Conservation (phyloP, 331 rosid genomes). For the Telfairia occidentalis region DNA sequence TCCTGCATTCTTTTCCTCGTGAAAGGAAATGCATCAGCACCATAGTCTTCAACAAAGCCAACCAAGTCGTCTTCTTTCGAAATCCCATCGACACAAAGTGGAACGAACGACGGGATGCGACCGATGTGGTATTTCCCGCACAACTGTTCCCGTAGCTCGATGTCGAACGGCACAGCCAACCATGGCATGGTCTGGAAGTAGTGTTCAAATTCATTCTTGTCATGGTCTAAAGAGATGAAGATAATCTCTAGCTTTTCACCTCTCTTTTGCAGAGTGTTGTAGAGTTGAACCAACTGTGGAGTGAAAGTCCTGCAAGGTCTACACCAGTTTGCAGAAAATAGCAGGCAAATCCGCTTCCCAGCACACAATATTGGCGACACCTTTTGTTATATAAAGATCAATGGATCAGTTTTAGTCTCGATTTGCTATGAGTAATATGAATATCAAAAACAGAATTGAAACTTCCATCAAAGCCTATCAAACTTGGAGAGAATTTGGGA, state of each 20-base stretch:
- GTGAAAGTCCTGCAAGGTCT: constrained; percentile 75
- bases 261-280: constrained; percentile 31
- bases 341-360: constrained; percentile 62
- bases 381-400: constrained; percentile 25
- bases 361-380: constrained; percentile 56
- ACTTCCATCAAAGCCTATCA: neutral
- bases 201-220: constrained; percentile 49
- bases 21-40: constrained; percentile 81
- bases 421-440: neutral
- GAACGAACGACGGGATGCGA: constrained; percentile 66
- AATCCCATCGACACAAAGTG: constrained; percentile 36
- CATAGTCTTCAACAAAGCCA: constrained; percentile 72
- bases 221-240: constrained; percentile 59
- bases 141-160: constrained; percentile 42
- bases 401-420: too few species aligned
- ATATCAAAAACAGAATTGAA: neutral
- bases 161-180: constrained; percentile 70
- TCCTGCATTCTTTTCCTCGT: constrained; percentile 56
- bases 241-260: constrained; percentile 56
- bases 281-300: constrained; percentile 55
- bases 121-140: constrained; percentile 34
- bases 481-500: neutral
- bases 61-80: constrained; percentile 45
- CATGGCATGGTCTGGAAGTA: constrained; percentile 71
- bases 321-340: constrained; percentile 90